These are phyloP conservation scores for Suillus weaverae DNA, from an alignment of 768 basidiomycete genomes.

Conservation along the genomic window DNA sequence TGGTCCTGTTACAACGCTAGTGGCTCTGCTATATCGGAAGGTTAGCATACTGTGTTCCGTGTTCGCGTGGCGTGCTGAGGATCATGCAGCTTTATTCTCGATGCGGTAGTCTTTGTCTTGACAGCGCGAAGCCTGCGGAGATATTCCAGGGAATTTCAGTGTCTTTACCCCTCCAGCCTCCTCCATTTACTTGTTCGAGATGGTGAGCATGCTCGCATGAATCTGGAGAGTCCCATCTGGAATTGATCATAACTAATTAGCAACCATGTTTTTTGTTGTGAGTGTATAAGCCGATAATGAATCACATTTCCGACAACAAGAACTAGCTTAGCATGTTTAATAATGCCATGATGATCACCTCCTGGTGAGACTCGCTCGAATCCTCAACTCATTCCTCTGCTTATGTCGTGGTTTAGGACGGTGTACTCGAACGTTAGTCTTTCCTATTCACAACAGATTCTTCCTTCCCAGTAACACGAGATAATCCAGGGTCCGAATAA, in stretches of 20 bases:
- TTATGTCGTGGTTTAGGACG: slow-evolving; percentile 2
- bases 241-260: neutral
- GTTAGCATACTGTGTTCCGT: neutral
- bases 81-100: slow-evolving; percentile 18
- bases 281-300: neutral
- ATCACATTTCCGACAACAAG: neutral
- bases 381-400: neutral
- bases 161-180: slow-evolving; percentile 12
- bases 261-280: slow-evolving; percentile 7
- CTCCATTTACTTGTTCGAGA: slow-evolving; percentile 22
- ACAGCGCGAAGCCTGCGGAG: slow-evolving; percentile 10
- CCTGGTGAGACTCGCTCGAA: slow-evolving; percentile 9
- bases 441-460: neutral
- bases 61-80: neutral
- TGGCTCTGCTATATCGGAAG: slow-evolving; percentile 10
- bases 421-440: slow-evolving; percentile 2
- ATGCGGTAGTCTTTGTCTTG: slow-evolving; percentile 10
- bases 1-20: neutral
- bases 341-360: neutral
- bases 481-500: slow-evolving; percentile 5
- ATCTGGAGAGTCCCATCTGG: neutral
- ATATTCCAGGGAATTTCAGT: neutral
- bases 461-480: neutral
- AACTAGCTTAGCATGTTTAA: slow-evolving; percentile 9
- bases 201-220: slow-evolving; percentile 15